A percentile compares a stretch with the other conserved stretches of the same genome.
Evolutionary conservation across 1,139 yeast genomes (phyloP).

Genomic region (Lodderomyces pseudojiufengensis): DNA sequence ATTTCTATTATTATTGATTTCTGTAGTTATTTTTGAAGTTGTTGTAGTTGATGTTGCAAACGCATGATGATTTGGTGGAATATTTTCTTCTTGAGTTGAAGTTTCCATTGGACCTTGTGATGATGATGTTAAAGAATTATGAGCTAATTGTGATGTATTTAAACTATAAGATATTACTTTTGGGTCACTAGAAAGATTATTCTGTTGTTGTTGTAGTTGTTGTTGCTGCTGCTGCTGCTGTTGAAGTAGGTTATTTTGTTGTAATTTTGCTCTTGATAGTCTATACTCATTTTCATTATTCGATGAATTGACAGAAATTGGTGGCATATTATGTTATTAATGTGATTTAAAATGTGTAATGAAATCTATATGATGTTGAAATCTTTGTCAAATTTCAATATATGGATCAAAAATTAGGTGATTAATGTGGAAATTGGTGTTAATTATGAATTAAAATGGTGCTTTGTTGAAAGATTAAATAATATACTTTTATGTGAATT

Average conservation of each 20-base stretch:
- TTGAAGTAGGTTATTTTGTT: slow-evolving; percentile 1
- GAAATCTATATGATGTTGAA: too few relatives aligned
- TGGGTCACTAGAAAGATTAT: slow-evolving; percentile 1
- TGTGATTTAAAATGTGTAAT: too few relatives aligned
- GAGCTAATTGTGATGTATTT: not conserved
- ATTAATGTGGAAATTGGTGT: too few relatives aligned
- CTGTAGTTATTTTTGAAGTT: not conserved
- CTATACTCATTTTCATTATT: slow-evolving; percentile 44
- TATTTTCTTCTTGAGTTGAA: slow-evolving; percentile 5
- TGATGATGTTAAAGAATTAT: slow-evolving; percentile 3
- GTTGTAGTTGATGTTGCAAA: slow-evolving; percentile 2
- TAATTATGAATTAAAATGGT: too few relatives aligned
- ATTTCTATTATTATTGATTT: not conserved
- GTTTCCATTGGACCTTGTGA: slow-evolving; percentile 5
- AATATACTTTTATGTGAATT: too few relatives aligned
- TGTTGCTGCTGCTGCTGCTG: slow-evolving; percentile 3
- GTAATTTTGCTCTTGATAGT: slow-evolving; percentile 30
- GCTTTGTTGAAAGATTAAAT: too few relatives aligned
- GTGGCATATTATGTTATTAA: slow-evolving; percentile 26
- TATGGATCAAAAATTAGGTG: too few relatives aligned
- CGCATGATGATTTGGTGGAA: slow-evolving; percentile 1
- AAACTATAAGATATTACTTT: not conserved
- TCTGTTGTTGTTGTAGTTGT: slow-evolving; percentile 2
- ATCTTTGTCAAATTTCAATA: too few relatives aligned
- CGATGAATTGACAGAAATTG: slow-evolving; percentile 18